These are phyloP conservation scores for Paraurostyla sp. DNA, from an alignment of 73 alveolate species.

Conservation along the genomic window DNA sequence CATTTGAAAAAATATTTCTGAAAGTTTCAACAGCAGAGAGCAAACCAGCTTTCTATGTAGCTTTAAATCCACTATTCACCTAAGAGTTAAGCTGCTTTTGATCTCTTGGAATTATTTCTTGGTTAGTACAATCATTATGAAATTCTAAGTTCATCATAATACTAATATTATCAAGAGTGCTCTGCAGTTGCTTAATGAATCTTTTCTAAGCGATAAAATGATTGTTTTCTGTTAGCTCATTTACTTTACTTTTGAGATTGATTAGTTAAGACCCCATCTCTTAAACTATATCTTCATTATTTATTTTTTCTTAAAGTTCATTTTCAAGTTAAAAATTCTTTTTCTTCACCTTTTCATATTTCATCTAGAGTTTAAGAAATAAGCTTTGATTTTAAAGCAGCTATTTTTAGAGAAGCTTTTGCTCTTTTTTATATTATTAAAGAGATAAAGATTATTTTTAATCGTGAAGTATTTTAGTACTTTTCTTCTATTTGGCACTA, in stretches of 20 bases:
- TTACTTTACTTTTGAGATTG: not conserved
- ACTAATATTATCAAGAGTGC: not conserved
- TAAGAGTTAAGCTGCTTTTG: too few species aligned
- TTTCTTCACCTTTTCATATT: not conserved
- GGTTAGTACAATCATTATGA: not conserved
- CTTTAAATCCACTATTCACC: too few species aligned
- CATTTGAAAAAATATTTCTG: too few species aligned
- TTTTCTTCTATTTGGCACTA: not conserved
- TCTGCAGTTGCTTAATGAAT: constrained; percentile 6
- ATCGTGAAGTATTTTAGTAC: not conserved
- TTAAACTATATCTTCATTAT: not conserved
- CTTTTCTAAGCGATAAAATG: not conserved
- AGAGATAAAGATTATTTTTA: too few species aligned
- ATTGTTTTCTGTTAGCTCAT: constrained; percentile 10
- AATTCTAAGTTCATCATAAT: too few species aligned
- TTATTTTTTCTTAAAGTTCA: not conserved
- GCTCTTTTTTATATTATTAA: not conserved
- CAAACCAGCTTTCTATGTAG: too few species aligned
- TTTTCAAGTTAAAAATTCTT: not conserved
- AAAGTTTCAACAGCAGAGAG: too few species aligned
- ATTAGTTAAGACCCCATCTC: not conserved
- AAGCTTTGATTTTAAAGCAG: not conserved
- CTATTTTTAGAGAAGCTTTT: not conserved
- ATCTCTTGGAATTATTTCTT: not conserved
- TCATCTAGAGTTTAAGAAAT: not conserved